phyloP scores from a whole-genome alignment of 208 protist genomes.

The Leishmania martiniquensis region DNA sequence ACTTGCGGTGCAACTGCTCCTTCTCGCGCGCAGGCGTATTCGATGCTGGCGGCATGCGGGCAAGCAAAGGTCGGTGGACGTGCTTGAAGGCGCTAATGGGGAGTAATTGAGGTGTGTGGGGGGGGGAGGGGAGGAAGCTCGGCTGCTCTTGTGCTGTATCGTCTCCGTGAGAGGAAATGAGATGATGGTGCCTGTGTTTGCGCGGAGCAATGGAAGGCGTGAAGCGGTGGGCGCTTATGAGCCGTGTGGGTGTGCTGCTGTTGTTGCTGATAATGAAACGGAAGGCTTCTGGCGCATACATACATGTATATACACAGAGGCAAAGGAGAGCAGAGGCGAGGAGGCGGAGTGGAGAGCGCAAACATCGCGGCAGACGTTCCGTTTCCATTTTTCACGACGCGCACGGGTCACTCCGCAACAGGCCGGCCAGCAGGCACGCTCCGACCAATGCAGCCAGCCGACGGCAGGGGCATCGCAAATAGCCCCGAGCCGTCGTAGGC shows the following conservation, averaged over 20 bases:
- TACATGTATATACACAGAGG: too few species aligned
- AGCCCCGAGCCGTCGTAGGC: not conserved
- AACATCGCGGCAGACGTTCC: not conserved
- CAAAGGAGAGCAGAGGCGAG: too few species aligned
- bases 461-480: too few species aligned
- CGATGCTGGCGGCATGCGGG: constrained; percentile 11
- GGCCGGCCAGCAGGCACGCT: too few species aligned
- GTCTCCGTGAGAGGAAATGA: not conserved
- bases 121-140: too few species aligned
- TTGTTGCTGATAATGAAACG: not conserved
- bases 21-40: constrained; percentile 12
- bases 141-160: not conserved
- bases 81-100: too few species aligned
- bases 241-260: not conserved
- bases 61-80: not conserved
- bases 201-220: not conserved
- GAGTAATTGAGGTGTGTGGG: not conserved
- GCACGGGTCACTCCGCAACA: not conserved
- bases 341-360: not conserved
- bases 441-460: too few species aligned
- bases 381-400: too few species aligned
- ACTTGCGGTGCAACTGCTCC: constrained; percentile 40
- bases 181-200: not conserved
- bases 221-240: not conserved
- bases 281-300: too few species aligned